These are phyloP conservation scores for Ulmus americana DNA, from an alignment of 331 rosid species.

Conservation along the genomic window DNA sequence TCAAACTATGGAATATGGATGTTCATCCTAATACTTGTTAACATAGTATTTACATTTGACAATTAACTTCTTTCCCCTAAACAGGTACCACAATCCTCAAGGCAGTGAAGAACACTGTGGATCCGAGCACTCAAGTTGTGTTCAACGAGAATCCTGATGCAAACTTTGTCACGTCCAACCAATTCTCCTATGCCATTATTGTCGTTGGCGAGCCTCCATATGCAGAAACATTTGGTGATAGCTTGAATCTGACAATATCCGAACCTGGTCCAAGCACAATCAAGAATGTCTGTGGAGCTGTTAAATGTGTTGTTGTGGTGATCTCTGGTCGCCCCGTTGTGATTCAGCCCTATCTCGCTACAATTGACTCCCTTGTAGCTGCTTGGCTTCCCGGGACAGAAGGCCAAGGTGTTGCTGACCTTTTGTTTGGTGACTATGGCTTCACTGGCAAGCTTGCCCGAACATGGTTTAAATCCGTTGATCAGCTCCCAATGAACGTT, in stretches of 20 bases:
- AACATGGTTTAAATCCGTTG: constrained; percentile 72
- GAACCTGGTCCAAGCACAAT: constrained; percentile 61
- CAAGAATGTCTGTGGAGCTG: constrained; percentile 47
- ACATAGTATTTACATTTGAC: neutral
- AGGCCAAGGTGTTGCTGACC: constrained; percentile 74
- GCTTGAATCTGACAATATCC: constrained; percentile 52
- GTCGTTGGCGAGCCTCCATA: constrained; percentile 66
- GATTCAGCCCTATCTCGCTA: constrained; percentile 49
- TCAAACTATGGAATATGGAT: neutral
- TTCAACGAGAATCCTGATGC: constrained; percentile 60
- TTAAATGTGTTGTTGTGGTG: constrained; percentile 54
- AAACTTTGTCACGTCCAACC: constrained; percentile 45
- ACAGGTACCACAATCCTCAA: constrained; percentile 72
- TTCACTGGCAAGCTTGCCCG: constrained; percentile 77
- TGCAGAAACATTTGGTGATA: constrained; percentile 68
- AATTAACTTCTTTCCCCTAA: neutral
- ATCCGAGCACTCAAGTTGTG: constrained; percentile 50
- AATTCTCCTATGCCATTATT: constrained; percentile 57
- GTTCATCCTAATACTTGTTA: neutral
- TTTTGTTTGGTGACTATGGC: constrained; percentile 53
- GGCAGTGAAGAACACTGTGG: constrained; percentile 56
- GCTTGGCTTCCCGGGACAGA: constrained; percentile 91
- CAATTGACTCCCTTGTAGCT: constrained; percentile 61
- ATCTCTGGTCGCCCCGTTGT: constrained; percentile 76
- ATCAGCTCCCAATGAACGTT: constrained; percentile 84